Conservation (phyloP, 2,329 filamentous ascomycete genomes). For the Verticillium dahliae region DNA sequence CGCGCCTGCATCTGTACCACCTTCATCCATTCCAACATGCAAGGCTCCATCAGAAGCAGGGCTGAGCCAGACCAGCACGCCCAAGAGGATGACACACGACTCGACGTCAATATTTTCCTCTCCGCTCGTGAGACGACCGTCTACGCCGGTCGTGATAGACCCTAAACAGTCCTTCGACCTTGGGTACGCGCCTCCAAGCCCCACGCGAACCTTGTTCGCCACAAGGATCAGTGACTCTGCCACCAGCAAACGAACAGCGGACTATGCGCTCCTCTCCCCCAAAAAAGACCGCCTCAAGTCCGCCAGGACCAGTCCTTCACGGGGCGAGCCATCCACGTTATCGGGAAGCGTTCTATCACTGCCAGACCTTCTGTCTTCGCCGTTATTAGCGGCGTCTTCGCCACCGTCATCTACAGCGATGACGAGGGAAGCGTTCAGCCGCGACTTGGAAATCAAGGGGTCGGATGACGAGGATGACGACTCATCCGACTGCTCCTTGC, state of each 20-base stretch:
- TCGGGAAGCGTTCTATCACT: not conserved
- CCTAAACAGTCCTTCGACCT: not conserved
- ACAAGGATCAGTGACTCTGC: not conserved
- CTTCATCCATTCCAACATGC: not conserved
- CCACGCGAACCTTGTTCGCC: not conserved
- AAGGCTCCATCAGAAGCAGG: not conserved
- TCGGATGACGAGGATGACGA: constrained; percentile 67
- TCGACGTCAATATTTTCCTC: not conserved
- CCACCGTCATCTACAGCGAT: constrained; percentile 17
- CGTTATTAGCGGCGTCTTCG: constrained; percentile 16
- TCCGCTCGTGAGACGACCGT: not conserved
- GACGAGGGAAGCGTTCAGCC: constrained; percentile 23
- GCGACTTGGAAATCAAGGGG: constrained; percentile 56
- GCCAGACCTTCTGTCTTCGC: constrained; percentile 13
- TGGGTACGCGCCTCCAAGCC: not conserved
- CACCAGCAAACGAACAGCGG: constrained; percentile 2
- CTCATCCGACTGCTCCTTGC: constrained; percentile 53
- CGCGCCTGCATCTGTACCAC: not conserved
- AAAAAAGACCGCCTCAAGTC: constrained; percentile 1
- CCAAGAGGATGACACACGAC: not conserved
- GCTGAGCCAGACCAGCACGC: not conserved
- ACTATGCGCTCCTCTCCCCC: not conserved
- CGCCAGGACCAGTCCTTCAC: constrained; percentile 4
- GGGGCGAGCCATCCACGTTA: constrained; percentile 2
- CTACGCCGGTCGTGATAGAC: not conserved